These are phyloP conservation scores for Multifurca ochricompacta DNA, from an alignment of 768 basidiomycete species.

Conservation along the genomic window DNA sequence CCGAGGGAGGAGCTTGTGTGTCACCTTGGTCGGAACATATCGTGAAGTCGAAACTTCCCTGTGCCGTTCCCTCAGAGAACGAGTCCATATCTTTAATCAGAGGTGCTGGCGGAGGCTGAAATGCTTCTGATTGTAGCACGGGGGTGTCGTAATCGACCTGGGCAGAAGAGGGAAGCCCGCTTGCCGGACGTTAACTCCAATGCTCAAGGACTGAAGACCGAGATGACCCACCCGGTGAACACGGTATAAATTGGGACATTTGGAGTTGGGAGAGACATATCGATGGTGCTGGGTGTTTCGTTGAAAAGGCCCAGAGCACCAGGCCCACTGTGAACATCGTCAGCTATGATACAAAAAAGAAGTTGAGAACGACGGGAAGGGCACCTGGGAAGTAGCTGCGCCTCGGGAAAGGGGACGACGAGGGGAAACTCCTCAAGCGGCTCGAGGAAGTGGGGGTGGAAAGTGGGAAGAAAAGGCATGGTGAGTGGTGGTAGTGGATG, in stretches of 20 bases:
- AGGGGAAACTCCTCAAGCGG: conserved; percentile 20
- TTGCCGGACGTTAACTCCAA: not conserved
- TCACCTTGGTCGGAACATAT: conserved; percentile 23
- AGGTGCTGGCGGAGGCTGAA: conserved; percentile 35
- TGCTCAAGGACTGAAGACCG: not conserved
- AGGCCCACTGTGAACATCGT: conserved; percentile 12
- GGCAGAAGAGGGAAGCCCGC: conserved; percentile 9
- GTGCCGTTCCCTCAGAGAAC: conserved; percentile 51
- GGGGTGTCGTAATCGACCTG: conserved; percentile 7
- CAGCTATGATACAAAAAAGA: not conserved
- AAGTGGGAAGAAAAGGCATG: conserved; percentile 5
- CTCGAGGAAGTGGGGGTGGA: conserved; percentile 7
- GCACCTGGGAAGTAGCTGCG: conserved; percentile 11
- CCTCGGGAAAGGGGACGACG: conserved; percentile 17
- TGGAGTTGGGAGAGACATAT: conserved; percentile 17
- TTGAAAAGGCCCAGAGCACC: conserved; percentile 19
- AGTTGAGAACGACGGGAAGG: not conserved
- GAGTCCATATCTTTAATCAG: conserved; percentile 48
- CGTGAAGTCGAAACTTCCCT: conserved; percentile 45
- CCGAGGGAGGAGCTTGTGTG: conserved; percentile 1
- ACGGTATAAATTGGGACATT: not conserved
- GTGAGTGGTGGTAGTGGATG: not conserved
- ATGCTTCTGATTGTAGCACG: conserved; percentile 20
- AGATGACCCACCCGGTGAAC: conserved; percentile 15
- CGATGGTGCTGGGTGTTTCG: conserved; percentile 21